These are phyloP conservation scores for Erysimum cheiri DNA, from an alignment of 441 rosid genomes.

Conservation along the genomic window DNA sequence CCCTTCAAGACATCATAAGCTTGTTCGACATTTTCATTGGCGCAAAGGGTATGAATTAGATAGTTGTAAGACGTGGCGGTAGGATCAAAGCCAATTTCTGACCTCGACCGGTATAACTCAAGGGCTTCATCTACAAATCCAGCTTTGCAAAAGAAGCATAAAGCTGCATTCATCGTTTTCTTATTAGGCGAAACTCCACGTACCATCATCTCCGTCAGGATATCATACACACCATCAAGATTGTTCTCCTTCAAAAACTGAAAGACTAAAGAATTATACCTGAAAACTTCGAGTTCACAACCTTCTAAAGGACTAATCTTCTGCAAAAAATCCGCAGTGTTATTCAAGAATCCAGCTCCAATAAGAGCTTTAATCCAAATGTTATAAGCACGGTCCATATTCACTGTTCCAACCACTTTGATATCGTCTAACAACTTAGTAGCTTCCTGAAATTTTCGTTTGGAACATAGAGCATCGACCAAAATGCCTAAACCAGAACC, in stretches of 20 bases:
- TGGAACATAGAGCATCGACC: slow-evolving; percentile 60
- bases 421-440: slow-evolving; percentile 60
- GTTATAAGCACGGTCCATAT: slow-evolving; percentile 59
- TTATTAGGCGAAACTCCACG: slow-evolving; percentile 57
- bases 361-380: slow-evolving; percentile 64
- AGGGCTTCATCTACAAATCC: slow-evolving; percentile 82
- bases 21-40: slow-evolving; percentile 52
- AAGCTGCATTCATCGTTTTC: slow-evolving; percentile 66
- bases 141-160: slow-evolving; percentile 86
- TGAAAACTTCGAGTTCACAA: slow-evolving; percentile 59
- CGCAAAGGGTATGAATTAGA: slow-evolving; percentile 71
- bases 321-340: slow-evolving; percentile 63
- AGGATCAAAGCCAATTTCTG: slow-evolving; percentile 61
- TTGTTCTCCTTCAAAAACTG: slow-evolving; percentile 64
- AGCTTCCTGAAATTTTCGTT: slow-evolving; percentile 53
- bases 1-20: slow-evolving; percentile 64
- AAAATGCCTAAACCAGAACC: slow-evolving; percentile 52
- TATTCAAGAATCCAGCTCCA: slow-evolving; percentile 53
- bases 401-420: slow-evolving; percentile 45
- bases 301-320: slow-evolving; percentile 56
- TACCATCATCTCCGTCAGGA: slow-evolving; percentile 76
- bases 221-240: slow-evolving; percentile 60
- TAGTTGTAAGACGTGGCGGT: slow-evolving; percentile 57
- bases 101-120: slow-evolving; percentile 65
- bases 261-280: slow-evolving; percentile 63